phyloP scores from a whole-genome alignment of 257 asterid species.

The Catharanthus roseus region DNA sequence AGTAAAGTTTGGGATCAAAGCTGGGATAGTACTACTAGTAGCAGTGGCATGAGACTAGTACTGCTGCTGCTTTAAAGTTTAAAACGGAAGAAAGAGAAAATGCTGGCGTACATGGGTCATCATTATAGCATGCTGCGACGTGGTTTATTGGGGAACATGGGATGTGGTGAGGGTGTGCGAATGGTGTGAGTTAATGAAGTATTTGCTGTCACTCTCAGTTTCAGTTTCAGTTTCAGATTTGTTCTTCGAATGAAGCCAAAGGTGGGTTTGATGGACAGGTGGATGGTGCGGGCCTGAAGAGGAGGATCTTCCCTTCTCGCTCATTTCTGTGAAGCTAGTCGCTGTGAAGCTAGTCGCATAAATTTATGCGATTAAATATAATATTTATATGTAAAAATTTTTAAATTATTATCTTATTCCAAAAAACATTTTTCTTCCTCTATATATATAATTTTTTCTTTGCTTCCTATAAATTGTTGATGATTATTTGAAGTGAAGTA shows the following conservation, averaged over 20 bases:
- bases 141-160: not conserved
- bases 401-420: too few relatives aligned
- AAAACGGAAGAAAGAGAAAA: not conserved
- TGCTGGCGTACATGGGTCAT: not conserved
- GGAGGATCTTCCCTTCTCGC: not conserved
- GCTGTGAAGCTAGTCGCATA: too few relatives aligned
- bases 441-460: too few relatives aligned
- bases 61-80: not conserved
- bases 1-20: not conserved
- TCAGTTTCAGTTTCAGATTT: not conserved
- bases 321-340: not conserved
- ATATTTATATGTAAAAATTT: too few relatives aligned
- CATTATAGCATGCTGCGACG: not conserved
- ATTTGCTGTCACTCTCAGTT: not conserved
- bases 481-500: too few relatives aligned
- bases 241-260: not conserved
- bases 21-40: too few relatives aligned
- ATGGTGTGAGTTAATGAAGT: not conserved
- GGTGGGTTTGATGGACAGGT: not conserved
- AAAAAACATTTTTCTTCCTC: too few relatives aligned
- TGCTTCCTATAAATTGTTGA: too few relatives aligned
- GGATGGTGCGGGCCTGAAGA: not conserved
- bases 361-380: too few relatives aligned
- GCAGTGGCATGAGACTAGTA: slow-evolving; percentile 2
- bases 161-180: not conserved